Percentiles rank a stretch among this genome's conserved stretches.
Conservation (phyloP, 2,329 filamentous ascomycete genomes). For the Botrytis elliptica region DNA sequence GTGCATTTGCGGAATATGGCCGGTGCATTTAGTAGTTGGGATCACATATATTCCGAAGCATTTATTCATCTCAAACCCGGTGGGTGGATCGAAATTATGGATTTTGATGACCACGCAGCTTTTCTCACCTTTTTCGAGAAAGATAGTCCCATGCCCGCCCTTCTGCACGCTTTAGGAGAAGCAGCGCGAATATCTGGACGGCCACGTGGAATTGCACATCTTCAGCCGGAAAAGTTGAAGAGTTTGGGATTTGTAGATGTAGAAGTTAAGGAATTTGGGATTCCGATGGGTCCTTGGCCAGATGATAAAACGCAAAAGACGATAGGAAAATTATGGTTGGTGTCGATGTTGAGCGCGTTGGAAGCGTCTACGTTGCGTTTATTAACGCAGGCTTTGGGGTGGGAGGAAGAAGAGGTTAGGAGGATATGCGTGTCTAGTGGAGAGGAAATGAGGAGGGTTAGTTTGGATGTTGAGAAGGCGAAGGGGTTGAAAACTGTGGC, state of each 20-base stretch:
- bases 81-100: constrained; percentile 38
- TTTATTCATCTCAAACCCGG: constrained; percentile 41
- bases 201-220: constrained; percentile 27
- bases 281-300: constrained; percentile 41
- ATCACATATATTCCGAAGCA: constrained; percentile 52
- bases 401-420: constrained; percentile 32
- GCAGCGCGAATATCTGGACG: constrained; percentile 30
- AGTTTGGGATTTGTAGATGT: constrained; percentile 47
- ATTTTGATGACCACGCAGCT: constrained; percentile 34
- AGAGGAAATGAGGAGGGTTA: constrained; percentile 26
- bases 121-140: constrained; percentile 29
- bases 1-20: constrained; percentile 59
- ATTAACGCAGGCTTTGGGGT: constrained; percentile 33
- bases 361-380: constrained; percentile 34
- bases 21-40: constrained; percentile 58
- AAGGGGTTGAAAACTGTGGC: constrained; percentile 32
- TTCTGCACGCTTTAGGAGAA: constrained; percentile 25
- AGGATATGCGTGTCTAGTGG: constrained; percentile 24
- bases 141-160: constrained; percentile 23
- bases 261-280: constrained; percentile 29
- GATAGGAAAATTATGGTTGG: constrained; percentile 34
- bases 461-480: constrained; percentile 28
- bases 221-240: constrained; percentile 34
- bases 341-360: constrained; percentile 29
- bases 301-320: constrained; percentile 35